A percentile compares a stretch with the other conserved stretches of the same genome.
These are phyloP conservation scores for Curvularia verruculosa DNA, from an alignment of 2,329 filamentous ascomycete species.

Conservation along the genomic window DNA sequence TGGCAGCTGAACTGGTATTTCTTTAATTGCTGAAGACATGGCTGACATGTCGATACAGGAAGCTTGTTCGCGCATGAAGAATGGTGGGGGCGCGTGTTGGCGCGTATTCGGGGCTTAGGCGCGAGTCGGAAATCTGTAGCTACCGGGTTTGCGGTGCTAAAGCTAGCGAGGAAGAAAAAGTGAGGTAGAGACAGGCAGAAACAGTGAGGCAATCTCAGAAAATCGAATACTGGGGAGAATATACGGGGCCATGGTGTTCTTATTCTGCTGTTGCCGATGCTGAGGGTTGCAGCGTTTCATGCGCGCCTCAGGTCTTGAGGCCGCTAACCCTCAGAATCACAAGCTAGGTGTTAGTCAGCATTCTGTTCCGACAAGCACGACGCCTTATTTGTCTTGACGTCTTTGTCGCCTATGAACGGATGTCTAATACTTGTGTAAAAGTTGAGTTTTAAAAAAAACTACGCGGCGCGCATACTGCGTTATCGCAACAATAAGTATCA, in stretches of 20 bases:
- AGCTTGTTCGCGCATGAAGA: constrained; percentile 24
- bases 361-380: neutral
- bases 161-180: constrained; percentile 23
- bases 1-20: constrained; percentile 40
- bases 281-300: constrained; percentile 45
- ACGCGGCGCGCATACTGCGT: neutral
- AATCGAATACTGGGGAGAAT: constrained; percentile 7
- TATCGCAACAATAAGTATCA: neutral
- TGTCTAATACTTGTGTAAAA: neutral
- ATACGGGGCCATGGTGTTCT: constrained; percentile 36
- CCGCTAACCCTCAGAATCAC: constrained; percentile 12
- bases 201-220: constrained; percentile 6
- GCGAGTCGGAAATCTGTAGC: constrained; percentile 5
- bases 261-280: constrained; percentile 32
- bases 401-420: neutral
- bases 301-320: constrained; percentile 30
- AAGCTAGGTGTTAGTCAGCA: constrained; percentile 13
- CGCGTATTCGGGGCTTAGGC: constrained; percentile 27
- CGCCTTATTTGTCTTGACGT: neutral
- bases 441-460: neutral
- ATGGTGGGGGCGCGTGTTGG: constrained; percentile 26
- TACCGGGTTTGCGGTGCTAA: constrained; percentile 1
- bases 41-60: constrained; percentile 34
- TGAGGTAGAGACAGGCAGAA: constrained; percentile 7
- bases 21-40: constrained; percentile 35